Base-by-base conservation (phyloP, 805 yeast species). In the Myxozyma geophila region DNA sequence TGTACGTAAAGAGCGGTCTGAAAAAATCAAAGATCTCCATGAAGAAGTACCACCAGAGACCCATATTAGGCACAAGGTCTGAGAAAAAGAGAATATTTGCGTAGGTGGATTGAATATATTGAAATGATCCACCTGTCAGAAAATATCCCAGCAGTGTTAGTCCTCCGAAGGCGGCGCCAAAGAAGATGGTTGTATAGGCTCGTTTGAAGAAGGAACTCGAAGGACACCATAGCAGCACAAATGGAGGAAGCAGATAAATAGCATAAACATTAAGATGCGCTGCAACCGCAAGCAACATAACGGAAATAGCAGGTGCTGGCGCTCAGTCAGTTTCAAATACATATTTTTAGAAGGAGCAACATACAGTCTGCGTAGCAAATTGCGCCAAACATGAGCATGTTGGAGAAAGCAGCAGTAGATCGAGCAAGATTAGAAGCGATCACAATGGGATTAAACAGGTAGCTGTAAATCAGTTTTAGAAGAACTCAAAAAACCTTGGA, bases 21-120 rank as follows among this genome's bases (percentile, higher is more conserved):
- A 93, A 95, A 73, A 86, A 89, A 60, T 88, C 95, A 77, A 95
- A 95, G 85, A 95, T 89, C 76, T 95, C 99, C 48, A 93, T 89
- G 79, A 95, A 95, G 71, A 92, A 86, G 78, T 95, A 95, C 99
- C 99, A 95, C 99, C 99, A 95, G 21, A 95, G 79, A 0, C 99
- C 99, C 68, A 95, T 75, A 76, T 95, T 95, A 35, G 99, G 99
- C 5, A 87, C 81, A 65, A 92, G 84, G 67, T 90, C 92, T 44
- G 81, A 81, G 70, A 90, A 87, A 28, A 79, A 78, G 6, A 90
- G 72, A 6, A 54, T 35, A 48, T 19, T 46, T 15, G 87, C 86
- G 72, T 87, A 90, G 46, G 84, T 81, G 9, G 84, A 76, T 40
- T 71, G 61, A n/a, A 89, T 52, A 71, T 86, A 85, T 59, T 76